Conservation (phyloP, 1,139 yeast genomes). For the Debaryomycetaceae sp. region DNA sequence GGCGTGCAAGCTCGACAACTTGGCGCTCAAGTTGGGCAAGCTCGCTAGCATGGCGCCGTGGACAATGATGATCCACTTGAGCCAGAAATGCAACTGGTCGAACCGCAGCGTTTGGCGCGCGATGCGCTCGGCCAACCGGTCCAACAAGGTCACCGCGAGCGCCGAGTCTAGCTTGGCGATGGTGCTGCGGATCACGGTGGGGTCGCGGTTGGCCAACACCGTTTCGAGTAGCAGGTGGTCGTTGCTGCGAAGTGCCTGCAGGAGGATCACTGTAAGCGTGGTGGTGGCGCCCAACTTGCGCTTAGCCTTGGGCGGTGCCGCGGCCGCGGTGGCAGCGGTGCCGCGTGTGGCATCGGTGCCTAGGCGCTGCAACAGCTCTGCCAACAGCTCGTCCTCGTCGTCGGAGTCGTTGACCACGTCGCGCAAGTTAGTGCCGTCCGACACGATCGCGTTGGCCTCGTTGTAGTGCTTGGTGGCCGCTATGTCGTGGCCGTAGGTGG, state of each 20-base stretch:
- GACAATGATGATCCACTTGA: slow-evolving; percentile 84
- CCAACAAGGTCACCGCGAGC: slow-evolving; percentile 70
- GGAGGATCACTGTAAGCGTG: slow-evolving; percentile 59
- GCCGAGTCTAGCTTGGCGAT: slow-evolving; percentile 66
- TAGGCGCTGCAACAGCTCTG: slow-evolving; percentile 53
- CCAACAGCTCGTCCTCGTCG: slow-evolving; percentile 49
- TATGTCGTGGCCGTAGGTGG: slow-evolving; percentile 57
- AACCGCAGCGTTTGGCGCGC: slow-evolving; percentile 64
- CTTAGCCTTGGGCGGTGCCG: slow-evolving; percentile 17
- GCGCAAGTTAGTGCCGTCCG: slow-evolving; percentile 61
- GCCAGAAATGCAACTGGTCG: slow-evolving; percentile 80
- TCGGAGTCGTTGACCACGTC: slow-evolving; percentile 44
- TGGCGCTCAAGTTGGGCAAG: slow-evolving; percentile 62
- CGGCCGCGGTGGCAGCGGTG: slow-evolving; percentile 8
- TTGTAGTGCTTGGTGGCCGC: slow-evolving; percentile 68
- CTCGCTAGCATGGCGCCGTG: slow-evolving; percentile 80
- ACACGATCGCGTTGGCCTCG: slow-evolving; percentile 63
- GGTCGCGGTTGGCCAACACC: slow-evolving; percentile 74
- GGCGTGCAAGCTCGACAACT: slow-evolving; percentile 73
- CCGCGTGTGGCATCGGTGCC: slow-evolving; percentile 24
- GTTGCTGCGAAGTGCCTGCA: slow-evolving; percentile 69
- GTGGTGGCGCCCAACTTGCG: slow-evolving; percentile 33
- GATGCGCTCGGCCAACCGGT: slow-evolving; percentile 79
- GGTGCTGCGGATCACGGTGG: slow-evolving; percentile 66
- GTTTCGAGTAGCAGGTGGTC: slow-evolving; percentile 74